Conservation (phyloP, 1,284 basidiomycete genomes). For the Malassezia furfur region DNA sequence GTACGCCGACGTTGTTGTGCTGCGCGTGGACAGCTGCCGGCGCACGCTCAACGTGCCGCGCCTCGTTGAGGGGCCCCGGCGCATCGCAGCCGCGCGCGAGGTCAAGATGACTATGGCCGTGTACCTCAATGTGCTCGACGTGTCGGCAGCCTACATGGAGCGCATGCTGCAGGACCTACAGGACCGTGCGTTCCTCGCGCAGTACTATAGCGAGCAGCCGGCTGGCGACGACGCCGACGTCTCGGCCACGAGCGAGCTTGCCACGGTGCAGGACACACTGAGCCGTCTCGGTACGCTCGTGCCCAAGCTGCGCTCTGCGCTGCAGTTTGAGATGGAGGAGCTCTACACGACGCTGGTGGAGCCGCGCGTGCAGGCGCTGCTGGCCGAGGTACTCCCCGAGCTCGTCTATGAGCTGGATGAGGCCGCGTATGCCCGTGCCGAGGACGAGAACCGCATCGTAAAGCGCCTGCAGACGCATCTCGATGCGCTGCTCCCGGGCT, state of each 20-base stretch:
- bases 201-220: slow-evolving; percentile 19
- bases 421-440: slow-evolving; percentile 68
- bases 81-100: slow-evolving; percentile 41
- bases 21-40: slow-evolving; percentile 40
- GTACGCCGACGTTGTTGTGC: slow-evolving; percentile 37
- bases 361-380: slow-evolving; percentile 69
- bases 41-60: slow-evolving; percentile 29
- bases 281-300: background rate
- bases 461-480: slow-evolving; percentile 77
- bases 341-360: slow-evolving; percentile 84
- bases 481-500: slow-evolving; percentile 68
- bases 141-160: slow-evolving; percentile 33
- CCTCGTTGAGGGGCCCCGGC: slow-evolving; percentile 41
- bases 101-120: slow-evolving; percentile 36
- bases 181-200: slow-evolving; percentile 17
- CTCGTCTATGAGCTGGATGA: slow-evolving; percentile 74
- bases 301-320: slow-evolving; percentile 8
- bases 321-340: slow-evolving; percentile 74
- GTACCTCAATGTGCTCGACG: slow-evolving; percentile 42
- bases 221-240: background rate
- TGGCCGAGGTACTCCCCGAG: slow-evolving; percentile 80
- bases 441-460: slow-evolving; percentile 71
- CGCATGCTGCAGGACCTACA: slow-evolving; percentile 31
- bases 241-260: slow-evolving; percentile 4
- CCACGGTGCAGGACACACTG: slow-evolving; percentile 4